Evolutionary conservation across 169 alveolate species (phyloP), one percentile per base, ranked within the genome.

Genomic region (Eimeria maxima): DNA sequence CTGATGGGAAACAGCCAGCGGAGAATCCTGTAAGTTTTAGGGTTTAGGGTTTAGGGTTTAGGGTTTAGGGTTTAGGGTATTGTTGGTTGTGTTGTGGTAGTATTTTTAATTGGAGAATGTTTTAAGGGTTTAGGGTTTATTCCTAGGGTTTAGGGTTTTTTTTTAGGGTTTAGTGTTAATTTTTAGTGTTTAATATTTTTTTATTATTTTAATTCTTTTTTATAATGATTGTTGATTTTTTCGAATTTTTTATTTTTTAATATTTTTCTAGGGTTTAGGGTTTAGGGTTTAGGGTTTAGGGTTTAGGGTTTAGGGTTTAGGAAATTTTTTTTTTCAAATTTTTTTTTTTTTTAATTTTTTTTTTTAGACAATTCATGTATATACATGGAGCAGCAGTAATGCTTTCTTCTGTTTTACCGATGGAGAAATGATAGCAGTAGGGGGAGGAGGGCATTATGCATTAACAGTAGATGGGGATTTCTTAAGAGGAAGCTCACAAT

Each of bases 371-470:
- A 96, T 97, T 86, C 96, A 95, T 83, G 98, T 97, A 6, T 97
- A 95, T 95, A 90, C 94, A 2, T 97, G 98, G 98, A 97, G 98
- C 65, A 97, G 97, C 29, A 93, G 91, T 83, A 97, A 97, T 57
- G 96, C 95, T 86, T 97, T 95, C 93, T 97, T 95, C 93, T 96
- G 97, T 24, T 97, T 97, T 92, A 96, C 98, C 3, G 98, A 97
- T 84, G 97, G 95, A 80, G 95, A 83, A 20, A 89, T 97, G 44
- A 93, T 97, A 47, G 97, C 97, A 50, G 94, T 97, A n/a, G 98
- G 98, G 16, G 98, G 98, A 18, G 98, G 98, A 57, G 98, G 98
- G 18, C 97, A 96, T 60, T 97, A 93, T 74, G 97, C 98, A 16
- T 57, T 97, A 22, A 95, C 97, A 18, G 96, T 97, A 60, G 98